Evolutionary conservation across 176 grass and related monocot species (phyloP), one percentile per base, ranked within the genome.

Genomic region (Cocos nucifera): DNA sequence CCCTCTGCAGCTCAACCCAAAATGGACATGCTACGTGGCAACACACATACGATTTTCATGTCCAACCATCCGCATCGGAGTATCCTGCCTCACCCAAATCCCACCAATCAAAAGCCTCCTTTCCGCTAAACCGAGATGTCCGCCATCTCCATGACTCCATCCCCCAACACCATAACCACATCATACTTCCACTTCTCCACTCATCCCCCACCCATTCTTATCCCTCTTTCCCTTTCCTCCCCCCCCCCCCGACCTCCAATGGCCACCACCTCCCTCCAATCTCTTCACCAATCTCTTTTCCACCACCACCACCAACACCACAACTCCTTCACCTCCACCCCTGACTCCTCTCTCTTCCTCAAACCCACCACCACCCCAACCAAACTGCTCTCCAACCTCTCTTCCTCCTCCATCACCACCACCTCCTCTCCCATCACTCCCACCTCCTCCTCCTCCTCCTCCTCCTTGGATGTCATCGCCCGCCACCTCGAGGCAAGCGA

Each of bases 21-120:
- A 22, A 22, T 22, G 22, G 23, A 23, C 26, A 27, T 27, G 3
- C 4, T 27, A 27, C 26, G 26, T 4, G 26, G 26, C 26, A 26
- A 26, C 3, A 27, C 26, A 4, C 26, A 4, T 27, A 4, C 26
- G 2, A 27, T 27, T 27, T 27, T 4, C 26, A 4, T 0, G 26
- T 27, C 26, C 35, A 12, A 82, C 69, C 64, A 57, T 56, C 70
- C 20, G 62, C 78, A 84, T 79, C 80, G 10, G 35, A 14, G 35
- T 12, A 44, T 44, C 78, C 66, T 52, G 48, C 51, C 92, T 89
- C 88, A 98, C 88, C 94, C 84, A 77, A 5, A 81, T 64, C 69
- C 76, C 44, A 77, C 94, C 94, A 98, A 98, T 98, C 84, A 79
- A 66, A 89, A 57, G 50, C 35, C 70, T 54, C 69, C 74, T 28